Base-by-base conservation (phyloP, 2,329 filamentous ascomycete species). In the Bipolaris victoriae region DNA sequence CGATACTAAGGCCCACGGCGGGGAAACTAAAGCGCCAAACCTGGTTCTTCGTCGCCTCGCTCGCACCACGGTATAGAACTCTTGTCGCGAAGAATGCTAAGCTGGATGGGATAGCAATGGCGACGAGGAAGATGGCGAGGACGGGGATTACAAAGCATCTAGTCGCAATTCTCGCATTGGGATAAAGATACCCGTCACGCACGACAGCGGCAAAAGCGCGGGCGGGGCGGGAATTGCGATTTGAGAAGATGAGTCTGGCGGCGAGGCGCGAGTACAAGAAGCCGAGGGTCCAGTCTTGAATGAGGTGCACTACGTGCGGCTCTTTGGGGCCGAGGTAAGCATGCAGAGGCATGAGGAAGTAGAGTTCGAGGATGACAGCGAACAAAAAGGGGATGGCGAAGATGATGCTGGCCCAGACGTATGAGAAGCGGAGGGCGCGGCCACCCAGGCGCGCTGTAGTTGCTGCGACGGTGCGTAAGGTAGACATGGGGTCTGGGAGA, bases 251-350 rank as follows among this genome's bases (percentile, higher is more conserved):
- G 67, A 92, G 79, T 37, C 90, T 88, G 15, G 87, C 84, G 0
- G 86, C 86, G 67, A 98, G 86, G 63, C 96, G 93, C 29, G 96
- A 84, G 75, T 97, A 97, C 3, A 99, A 83, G 20, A 99, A 84
- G 4, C 95, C 95, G 1, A 99, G 82, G 0, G 93, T 96, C 92
- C 94, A 99, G 56, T 93, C 89, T 73, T 98, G 94, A 40, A 98
- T 88, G 60, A 98, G 83, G 61, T 96, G 90, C 40, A 98, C 86
- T 7, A 88, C 90, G 71, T 96, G 91, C 15, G 77, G 75, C 49
- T 79, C 81, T 44, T 72, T 60, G n/a, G 72, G 72, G 3, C 71
- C 75, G 26, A 78, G 69, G 70, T 93, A 91, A 0, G 92, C 93
- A 72, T 96, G 90, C 3, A 97, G 79, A 0, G 95, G 95, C 49